Conservation (phyloP, 2,329 filamentous ascomycete genomes). For the Ceratocystis cubensis region DNA sequence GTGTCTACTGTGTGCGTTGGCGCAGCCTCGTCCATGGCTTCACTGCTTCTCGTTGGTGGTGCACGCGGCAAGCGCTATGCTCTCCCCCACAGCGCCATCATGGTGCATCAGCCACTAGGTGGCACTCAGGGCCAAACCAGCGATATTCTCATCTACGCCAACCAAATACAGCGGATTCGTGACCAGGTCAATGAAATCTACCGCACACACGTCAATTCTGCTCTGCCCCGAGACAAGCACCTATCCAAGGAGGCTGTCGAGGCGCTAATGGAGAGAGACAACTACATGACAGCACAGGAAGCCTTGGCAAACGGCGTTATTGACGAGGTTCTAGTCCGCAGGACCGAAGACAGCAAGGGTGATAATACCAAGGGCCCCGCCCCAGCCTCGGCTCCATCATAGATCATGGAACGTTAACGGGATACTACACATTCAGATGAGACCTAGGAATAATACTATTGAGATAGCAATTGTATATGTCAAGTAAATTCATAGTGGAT, state of each 20-base stretch:
- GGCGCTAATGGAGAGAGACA: slow-evolving; percentile 92
- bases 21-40: slow-evolving; percentile 90
- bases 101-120: slow-evolving; percentile 92
- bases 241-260: slow-evolving; percentile 66
- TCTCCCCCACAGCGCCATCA: slow-evolving; percentile 85
- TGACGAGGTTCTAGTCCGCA: slow-evolving; percentile 59
- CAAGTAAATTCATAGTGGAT: slow-evolving; percentile 5
- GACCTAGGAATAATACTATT: not conserved
- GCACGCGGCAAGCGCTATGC: slow-evolving; percentile 74
- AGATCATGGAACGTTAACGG: not conserved
- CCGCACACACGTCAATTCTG: slow-evolving; percentile 67
- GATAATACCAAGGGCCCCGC: not conserved
- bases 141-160: slow-evolving; percentile 94
- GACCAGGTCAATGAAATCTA: slow-evolving; percentile 86
- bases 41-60: slow-evolving; percentile 74
- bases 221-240: slow-evolving; percentile 62
- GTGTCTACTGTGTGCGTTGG: slow-evolving; percentile 93
- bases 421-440: not conserved
- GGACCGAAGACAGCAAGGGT: not conserved
- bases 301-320: slow-evolving; percentile 83
- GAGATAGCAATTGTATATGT: not conserved
- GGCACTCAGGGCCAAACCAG: slow-evolving; percentile 52
- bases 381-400: not conserved
- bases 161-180: slow-evolving; percentile 81
- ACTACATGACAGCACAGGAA: slow-evolving; percentile 81